A percentile compares a stretch with the other conserved stretches of the same genome.
These are phyloP conservation scores for Sapria himalayana DNA, from an alignment of 345 rosid genomes.

Conservation along the genomic window DNA sequence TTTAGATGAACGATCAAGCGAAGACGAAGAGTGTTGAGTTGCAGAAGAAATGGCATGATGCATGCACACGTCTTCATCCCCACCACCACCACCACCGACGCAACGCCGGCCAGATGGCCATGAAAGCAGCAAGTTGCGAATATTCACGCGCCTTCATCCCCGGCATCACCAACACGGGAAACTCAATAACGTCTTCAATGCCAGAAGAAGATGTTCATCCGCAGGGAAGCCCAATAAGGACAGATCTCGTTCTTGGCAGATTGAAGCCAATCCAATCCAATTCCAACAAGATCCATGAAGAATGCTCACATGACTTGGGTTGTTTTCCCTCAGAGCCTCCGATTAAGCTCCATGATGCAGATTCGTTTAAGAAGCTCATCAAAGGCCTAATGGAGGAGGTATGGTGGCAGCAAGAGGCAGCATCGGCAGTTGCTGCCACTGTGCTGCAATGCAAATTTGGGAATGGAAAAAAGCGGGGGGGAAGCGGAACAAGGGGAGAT, in stretches of 20 bases:
- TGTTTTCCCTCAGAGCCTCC: slow-evolving; percentile 39
- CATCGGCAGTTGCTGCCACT: slow-evolving; percentile 58
- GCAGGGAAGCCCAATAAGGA: slow-evolving; percentile 57
- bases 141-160: too few species aligned
- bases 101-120: too few species aligned
- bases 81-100: slow-evolving; percentile 22
- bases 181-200: too few species aligned
- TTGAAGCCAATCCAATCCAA: slow-evolving; percentile 17
- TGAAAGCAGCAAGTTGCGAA: too few species aligned
- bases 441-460: slow-evolving; percentile 56
- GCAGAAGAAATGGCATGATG: slow-evolving; percentile 67
- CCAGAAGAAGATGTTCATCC: slow-evolving; percentile 19
- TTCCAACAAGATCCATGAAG: slow-evolving; percentile 16
- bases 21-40: slow-evolving; percentile 37
- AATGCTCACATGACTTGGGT: slow-evolving; percentile 38
- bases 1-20: slow-evolving; percentile 50
- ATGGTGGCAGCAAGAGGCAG: slow-evolving; percentile 94
- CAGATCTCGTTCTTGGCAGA: slow-evolving; percentile 67
- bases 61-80: slow-evolving; percentile 47
- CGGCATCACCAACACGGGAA: too few species aligned
- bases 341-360: slow-evolving; percentile 29
- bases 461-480: slow-evolving; percentile 36
- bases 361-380: slow-evolving; percentile 56
- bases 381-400: slow-evolving; percentile 55
- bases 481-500: slow-evolving; percentile 40